A percentile compares a stretch with the other conserved stretches of the same genome.
Evolutionary conservation across 169 alveolate species (phyloP).

Genomic region (Cryptosporidium viatorum): DNA sequence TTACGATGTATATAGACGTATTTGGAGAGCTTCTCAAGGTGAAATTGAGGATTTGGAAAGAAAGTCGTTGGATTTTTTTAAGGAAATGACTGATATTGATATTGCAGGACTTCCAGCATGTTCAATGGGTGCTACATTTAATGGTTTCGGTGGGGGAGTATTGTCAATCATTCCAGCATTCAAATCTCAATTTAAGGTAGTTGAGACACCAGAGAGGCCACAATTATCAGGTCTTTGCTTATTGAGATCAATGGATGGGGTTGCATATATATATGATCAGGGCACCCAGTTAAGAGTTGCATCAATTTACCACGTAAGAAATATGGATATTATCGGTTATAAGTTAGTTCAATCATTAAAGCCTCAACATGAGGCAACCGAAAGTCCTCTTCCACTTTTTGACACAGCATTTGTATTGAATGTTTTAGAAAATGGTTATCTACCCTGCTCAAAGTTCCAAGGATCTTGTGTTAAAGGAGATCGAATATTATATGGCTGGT

Average conservation of each 20-base stretch:
- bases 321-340: slow-evolving; percentile 58
- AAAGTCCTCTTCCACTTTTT: slow-evolving; percentile 60
- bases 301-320: slow-evolving; percentile 68
- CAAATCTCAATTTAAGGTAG: slow-evolving; percentile 19
- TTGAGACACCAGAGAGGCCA: not conserved
- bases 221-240: slow-evolving; percentile 10
- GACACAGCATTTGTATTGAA: slow-evolving; percentile 59
- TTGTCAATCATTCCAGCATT: slow-evolving; percentile 31
- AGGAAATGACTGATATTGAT: slow-evolving; percentile 38
- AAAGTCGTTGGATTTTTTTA: slow-evolving; percentile 32
- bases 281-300: slow-evolving; percentile 44
- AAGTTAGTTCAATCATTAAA: slow-evolving; percentile 65
- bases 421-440: slow-evolving; percentile 46
- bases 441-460: slow-evolving; percentile 54
- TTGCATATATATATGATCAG: slow-evolving; percentile 47
- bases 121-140: not conserved
- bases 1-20: slow-evolving; percentile 63
- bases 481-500: slow-evolving; percentile 67
- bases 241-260: slow-evolving; percentile 57
- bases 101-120: slow-evolving; percentile 45
- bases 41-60: slow-evolving; percentile 37
- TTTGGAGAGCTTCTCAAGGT: slow-evolving; percentile 54
- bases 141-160: slow-evolving; percentile 13
- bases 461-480: slow-evolving; percentile 51
- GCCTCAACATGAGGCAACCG: slow-evolving; percentile 69